Conservation (phyloP, 495 filamentous ascomycete species). For the Penicillium paradoxum region DNA sequence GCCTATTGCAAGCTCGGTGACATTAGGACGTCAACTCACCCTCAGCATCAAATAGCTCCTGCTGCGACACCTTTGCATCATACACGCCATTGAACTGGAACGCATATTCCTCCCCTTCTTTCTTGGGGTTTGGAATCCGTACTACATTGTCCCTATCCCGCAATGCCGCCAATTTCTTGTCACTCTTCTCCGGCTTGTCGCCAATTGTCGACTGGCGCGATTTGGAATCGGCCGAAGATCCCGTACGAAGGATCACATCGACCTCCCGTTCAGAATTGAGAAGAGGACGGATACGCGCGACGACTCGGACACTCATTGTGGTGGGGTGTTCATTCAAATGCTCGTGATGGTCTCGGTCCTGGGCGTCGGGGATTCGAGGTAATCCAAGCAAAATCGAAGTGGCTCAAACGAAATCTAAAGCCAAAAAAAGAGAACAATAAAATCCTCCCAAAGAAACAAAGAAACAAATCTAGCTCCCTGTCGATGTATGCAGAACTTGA, state of each 20-base stretch:
- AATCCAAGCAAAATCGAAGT: slow-evolving; percentile 6
- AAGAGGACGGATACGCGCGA: slow-evolving; percentile 84
- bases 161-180: slow-evolving; percentile 37
- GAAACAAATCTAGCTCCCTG: slow-evolving; percentile 19
- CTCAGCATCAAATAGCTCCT: slow-evolving; percentile 83
- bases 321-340: slow-evolving; percentile 16
- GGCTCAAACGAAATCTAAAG: neutral
- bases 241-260: slow-evolving; percentile 74
- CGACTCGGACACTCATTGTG: slow-evolving; percentile 67
- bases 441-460: slow-evolving; percentile 12
- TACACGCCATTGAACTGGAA: slow-evolving; percentile 97
- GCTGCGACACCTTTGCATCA: slow-evolving; percentile 70
- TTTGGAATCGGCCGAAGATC: slow-evolving; percentile 22
- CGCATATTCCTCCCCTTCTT: slow-evolving; percentile 81
- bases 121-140: slow-evolving; percentile 92
- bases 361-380: neutral
- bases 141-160: slow-evolving; percentile 62
- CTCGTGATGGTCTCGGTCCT: neutral
- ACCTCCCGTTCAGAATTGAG: slow-evolving; percentile 74
- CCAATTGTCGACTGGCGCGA: slow-evolving; percentile 22
- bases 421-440: slow-evolving; percentile 11
- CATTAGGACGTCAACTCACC: slow-evolving; percentile 45
- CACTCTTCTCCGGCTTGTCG: slow-evolving; percentile 18
- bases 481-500: slow-evolving; percentile 16
- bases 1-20: neutral